Conservation (phyloP, 139 green algal species). For the Chlorella vulgaris region DNA sequence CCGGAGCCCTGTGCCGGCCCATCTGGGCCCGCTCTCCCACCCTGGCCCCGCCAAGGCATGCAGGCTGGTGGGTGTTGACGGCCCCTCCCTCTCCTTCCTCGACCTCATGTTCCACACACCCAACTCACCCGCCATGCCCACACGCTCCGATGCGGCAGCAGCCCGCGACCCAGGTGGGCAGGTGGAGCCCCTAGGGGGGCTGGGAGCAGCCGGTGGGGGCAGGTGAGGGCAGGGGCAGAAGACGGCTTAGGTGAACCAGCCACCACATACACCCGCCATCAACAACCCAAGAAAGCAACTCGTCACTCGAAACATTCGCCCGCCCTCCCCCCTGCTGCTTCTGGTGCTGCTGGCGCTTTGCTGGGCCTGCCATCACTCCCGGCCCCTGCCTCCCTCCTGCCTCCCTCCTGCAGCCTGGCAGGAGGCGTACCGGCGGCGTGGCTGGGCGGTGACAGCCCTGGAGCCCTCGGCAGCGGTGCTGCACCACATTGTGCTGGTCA, state of each 20-base stretch:
- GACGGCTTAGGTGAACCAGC: too few species aligned
- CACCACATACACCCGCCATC: too few species aligned
- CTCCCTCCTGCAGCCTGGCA: slow-evolving; percentile 18
- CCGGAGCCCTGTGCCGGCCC: too few species aligned
- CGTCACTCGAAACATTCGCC: too few species aligned
- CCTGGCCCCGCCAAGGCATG: too few species aligned
- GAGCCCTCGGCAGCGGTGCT: slow-evolving; percentile 32
- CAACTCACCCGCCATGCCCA: slow-evolving; percentile 11
- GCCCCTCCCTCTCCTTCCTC: slow-evolving; percentile 49
- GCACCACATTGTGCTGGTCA: slow-evolving; percentile 46
- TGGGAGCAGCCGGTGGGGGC: background rate
- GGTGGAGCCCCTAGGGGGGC: too few species aligned
- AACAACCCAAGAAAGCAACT: too few species aligned
- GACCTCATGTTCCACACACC: slow-evolving; percentile 58
- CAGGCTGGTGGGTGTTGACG: slow-evolving; percentile 48
- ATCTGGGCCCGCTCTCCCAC: too few species aligned
- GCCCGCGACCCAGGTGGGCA: background rate
- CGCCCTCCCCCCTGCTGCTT: too few species aligned
- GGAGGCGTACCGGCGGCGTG: slow-evolving; percentile 8
- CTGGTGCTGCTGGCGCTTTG: too few species aligned
- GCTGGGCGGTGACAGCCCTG: slow-evolving; percentile 38
- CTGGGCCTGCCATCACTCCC: too few species aligned
- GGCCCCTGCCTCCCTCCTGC: background rate
- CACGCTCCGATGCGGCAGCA: slow-evolving; percentile 7
- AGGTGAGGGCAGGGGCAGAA: background rate